Conservation (phyloP, 1,284 basidiomycete species). For the Irpex sp. region DNA sequence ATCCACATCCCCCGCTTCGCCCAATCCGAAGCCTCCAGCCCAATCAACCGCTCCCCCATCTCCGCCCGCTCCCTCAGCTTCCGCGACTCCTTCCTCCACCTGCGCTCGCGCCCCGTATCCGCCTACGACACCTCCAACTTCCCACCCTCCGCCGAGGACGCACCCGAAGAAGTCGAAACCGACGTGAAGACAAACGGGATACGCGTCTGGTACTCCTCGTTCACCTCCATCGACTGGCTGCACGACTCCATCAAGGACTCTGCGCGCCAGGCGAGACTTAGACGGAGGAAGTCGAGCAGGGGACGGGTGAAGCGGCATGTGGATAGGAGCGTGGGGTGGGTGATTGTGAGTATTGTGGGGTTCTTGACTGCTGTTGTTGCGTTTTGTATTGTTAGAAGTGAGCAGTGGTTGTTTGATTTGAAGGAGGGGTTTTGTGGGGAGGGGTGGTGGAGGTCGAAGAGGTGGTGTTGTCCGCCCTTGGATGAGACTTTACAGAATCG, state of each 20-base stretch:
- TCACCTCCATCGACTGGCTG: constrained; percentile 85
- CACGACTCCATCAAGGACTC: constrained; percentile 94
- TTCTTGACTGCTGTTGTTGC: constrained; percentile 83
- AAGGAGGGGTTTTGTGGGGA: constrained; percentile 87
- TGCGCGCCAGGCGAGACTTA: constrained; percentile 68
- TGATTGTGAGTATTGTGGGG: constrained; percentile 86
- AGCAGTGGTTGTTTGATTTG: constrained; percentile 90
- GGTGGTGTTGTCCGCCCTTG: constrained; percentile 72
- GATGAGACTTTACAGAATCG: constrained; percentile 23
- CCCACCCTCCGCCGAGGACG: constrained; percentile 23
- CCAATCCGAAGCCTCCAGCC: constrained; percentile 28
- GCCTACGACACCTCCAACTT: constrained; percentile 63
- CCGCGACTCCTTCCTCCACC: constrained; percentile 34
- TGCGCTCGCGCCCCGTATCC: constrained; percentile 58
- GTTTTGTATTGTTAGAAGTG: constrained; percentile 83
- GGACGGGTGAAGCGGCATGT: constrained; percentile 67
- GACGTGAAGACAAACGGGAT: constrained; percentile 80
- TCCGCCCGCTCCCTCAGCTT: constrained; percentile 18
- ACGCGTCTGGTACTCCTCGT: constrained; percentile 90
- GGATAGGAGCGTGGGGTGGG: constrained; percentile 88
- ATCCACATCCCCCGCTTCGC: constrained; percentile 32
- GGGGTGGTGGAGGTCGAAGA: constrained; percentile 73
- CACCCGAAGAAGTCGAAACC: constrained; percentile 39
- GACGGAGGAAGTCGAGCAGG: constrained; percentile 65
- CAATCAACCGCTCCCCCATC: constrained; percentile 9